These are phyloP conservation scores for Scedosporium dehoogii DNA, from an alignment of 2,329 filamentous ascomycete genomes.

Conservation along the genomic window DNA sequence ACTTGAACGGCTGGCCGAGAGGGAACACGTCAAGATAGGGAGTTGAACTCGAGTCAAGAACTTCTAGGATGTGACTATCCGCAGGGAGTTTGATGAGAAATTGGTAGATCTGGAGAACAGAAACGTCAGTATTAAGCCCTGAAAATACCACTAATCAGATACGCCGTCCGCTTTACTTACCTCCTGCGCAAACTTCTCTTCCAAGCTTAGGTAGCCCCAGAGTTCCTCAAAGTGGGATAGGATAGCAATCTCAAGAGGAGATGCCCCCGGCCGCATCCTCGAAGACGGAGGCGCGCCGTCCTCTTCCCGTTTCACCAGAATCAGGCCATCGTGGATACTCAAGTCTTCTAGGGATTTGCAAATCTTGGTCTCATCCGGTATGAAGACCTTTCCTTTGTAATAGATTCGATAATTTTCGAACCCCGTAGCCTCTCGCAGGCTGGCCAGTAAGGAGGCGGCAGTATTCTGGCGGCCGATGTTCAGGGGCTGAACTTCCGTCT, in stretches of 20 bases:
- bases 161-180: slow-evolving; percentile 26
- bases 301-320: slow-evolving; percentile 54
- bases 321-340: slow-evolving; percentile 52
- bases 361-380: slow-evolving; percentile 48
- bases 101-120: slow-evolving; percentile 47
- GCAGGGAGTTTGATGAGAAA: slow-evolving; percentile 64
- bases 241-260: slow-evolving; percentile 66
- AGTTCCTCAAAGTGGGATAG: slow-evolving; percentile 74
- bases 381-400: slow-evolving; percentile 55
- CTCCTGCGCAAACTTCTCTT: slow-evolving; percentile 58
- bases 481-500: slow-evolving; percentile 51
- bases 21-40: slow-evolving; percentile 57
- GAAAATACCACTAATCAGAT: neutral
- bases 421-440: slow-evolving; percentile 57
- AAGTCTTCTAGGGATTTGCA: slow-evolving; percentile 58
- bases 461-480: slow-evolving; percentile 63
- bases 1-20: slow-evolving; percentile 58
- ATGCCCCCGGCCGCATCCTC: slow-evolving; percentile 40
- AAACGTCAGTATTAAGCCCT: slow-evolving; percentile 11
- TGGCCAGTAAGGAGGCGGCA: slow-evolving; percentile 56
- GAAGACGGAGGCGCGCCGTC: slow-evolving; percentile 31
- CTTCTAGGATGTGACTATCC: slow-evolving; percentile 49
- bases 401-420: slow-evolving; percentile 70
- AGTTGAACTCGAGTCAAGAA: slow-evolving; percentile 44
- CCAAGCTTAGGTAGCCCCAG: slow-evolving; percentile 69